These are phyloP conservation scores for Leptosphaerulina australis DNA, from an alignment of 2,329 filamentous ascomycete species.

Conservation along the genomic window DNA sequence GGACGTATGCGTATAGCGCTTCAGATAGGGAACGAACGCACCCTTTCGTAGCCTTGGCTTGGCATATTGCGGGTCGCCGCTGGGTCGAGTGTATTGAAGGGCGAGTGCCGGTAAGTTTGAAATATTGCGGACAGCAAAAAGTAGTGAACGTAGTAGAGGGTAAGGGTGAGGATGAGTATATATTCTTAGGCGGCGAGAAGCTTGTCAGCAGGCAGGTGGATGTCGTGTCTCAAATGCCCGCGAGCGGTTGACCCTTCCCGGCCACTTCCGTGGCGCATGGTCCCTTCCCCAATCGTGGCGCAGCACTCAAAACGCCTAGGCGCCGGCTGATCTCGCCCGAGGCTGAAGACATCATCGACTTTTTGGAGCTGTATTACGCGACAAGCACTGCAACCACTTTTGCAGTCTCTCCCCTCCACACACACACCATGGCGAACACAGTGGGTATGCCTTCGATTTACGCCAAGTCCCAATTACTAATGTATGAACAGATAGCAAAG, in stretches of 20 bases:
- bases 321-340: not conserved
- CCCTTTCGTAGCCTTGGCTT: slow-evolving; percentile 56
- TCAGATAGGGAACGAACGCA: slow-evolving; percentile 41
- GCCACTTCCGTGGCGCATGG: not conserved
- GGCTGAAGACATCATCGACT: slow-evolving; percentile 18
- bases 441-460: slow-evolving; percentile 6
- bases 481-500: slow-evolving; percentile 43
- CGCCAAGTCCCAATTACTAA: not conserved
- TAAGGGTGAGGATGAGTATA: not conserved
- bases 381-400: not conserved
- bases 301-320: not conserved
- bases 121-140: not conserved
- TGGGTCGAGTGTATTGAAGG: not conserved
- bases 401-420: not conserved
- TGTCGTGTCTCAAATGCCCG: slow-evolving; percentile 5
- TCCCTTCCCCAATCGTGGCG: slow-evolving; percentile 4
- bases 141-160: not conserved
- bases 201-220: slow-evolving; percentile 9
- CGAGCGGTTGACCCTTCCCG: slow-evolving; percentile 1
- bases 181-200: slow-evolving; percentile 1
- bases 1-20: slow-evolving; percentile 19
- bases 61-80: slow-evolving; percentile 46
- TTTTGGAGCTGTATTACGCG: not conserved
- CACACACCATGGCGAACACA: slow-evolving; percentile 26
- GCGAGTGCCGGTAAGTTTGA: not conserved